phyloP scores from a whole-genome alignment of 2,329 filamentous ascomycete genomes.

The Aspergillus udagawae region DNA sequence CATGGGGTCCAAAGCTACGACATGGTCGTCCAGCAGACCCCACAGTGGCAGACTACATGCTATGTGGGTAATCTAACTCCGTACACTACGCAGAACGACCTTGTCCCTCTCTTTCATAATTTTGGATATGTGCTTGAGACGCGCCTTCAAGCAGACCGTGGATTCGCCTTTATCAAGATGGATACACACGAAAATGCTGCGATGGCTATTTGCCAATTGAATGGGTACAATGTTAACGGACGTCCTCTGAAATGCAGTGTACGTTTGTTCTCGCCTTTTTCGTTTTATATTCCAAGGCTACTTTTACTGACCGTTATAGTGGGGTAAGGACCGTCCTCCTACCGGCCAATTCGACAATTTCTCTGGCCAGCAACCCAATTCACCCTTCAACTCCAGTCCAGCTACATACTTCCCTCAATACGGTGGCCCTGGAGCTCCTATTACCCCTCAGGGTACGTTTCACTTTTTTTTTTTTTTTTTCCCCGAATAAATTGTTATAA shows the following conservation, averaged over 20 bases:
- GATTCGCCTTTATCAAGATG: constrained; percentile 99
- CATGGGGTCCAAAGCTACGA: constrained; percentile 97
- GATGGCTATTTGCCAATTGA: constrained; percentile 97
- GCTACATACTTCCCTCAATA: constrained; percentile 92
- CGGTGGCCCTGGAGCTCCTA: constrained; percentile 62
- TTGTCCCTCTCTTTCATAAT: constrained; percentile 97
- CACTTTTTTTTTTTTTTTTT: neutral
- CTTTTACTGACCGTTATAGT: constrained; percentile 53
- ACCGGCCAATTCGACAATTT: constrained; percentile 78
- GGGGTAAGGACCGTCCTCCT: constrained; percentile 97
- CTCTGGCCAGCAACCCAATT: constrained; percentile 71
- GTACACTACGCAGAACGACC: constrained; percentile 93
- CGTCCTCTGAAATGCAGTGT: constrained; percentile 97
- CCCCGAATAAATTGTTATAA: neutral
- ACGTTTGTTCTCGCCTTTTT: constrained; percentile 47
- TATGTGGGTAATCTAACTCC: constrained; percentile 97
- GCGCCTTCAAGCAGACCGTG: constrained; percentile 94
- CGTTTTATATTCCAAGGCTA: constrained; percentile 29
- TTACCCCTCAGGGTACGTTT: constrained; percentile 55
- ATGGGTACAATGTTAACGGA: constrained; percentile 96
- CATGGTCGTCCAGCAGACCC: constrained; percentile 92
- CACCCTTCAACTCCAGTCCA: constrained; percentile 66
- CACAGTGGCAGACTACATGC: constrained; percentile 96
- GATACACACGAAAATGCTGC: constrained; percentile 96
- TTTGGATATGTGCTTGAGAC: constrained; percentile 97